Base-by-base conservation (phyloP, 192 early-diverging fungal genomes). In the Spizellomyces sp. region DNA sequence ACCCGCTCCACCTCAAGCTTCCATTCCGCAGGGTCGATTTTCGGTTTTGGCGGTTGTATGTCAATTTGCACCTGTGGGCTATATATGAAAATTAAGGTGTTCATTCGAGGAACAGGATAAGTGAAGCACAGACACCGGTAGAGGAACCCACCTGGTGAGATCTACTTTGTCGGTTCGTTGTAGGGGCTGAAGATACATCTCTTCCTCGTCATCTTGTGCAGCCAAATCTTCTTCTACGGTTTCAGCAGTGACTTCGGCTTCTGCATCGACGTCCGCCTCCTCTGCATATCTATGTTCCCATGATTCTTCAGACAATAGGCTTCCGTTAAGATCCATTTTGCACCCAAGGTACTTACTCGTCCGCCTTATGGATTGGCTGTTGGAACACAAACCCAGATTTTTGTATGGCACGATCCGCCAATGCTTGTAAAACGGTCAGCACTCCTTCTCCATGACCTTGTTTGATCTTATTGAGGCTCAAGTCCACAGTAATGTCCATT, bases 221-320 rank as follows among this genome's bases (percentile, higher is more conserved):
- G 61, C 58, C n/a, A 84, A 61, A 15, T 71, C 61, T 57, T 87
- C 86, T 60, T 83, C 83, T 12, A 87, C 73, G 6, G 70, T 70
- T n/a, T 88, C 86, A 9, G 81, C 77, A 14, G 86, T 88, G 6
- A 88, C 74, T 73, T 88, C 86, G 4, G 86, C 86, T 50, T 88
- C 86, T 19, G 62, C 77, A 70, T 88, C 86, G 6, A 87, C 86
- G 66, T 88, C 86, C 12, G 86, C 86, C 70, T 88, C 86, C 64
- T 88, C 86, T 5, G 86, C 81, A 66, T 82, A 87, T 61, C 85
- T 86, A 21, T 12, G 64, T 8, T 22, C n/a, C 54, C 54, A n/a
- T 19, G 5, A 22, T 19, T 56, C 54, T 19, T 36, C 27, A 36
- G 27, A 36, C 27, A 36, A 36, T 2, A 36, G 0, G 27, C 27